Evolutionary conservation across 179 eudicot genomes (phyloP).

Genomic region (Sideroxylon spinosum): DNA sequence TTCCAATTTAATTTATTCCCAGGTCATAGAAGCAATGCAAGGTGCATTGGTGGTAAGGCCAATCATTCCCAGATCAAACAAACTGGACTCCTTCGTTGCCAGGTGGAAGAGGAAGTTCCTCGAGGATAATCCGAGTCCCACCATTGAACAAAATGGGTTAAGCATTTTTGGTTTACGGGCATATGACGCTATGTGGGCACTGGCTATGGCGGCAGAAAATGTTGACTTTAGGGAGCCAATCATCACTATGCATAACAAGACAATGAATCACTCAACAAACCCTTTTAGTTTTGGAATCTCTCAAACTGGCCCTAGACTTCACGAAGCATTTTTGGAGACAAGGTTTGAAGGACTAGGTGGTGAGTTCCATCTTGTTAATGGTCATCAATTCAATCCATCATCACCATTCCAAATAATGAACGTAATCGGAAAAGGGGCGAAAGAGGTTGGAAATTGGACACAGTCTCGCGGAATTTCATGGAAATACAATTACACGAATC

Average conservation of each 20-base stretch:
- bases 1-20: neutral
- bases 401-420: neutral
- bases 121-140: conserved; percentile 8
- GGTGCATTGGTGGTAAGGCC: conserved; percentile 52
- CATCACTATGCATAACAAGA: neutral
- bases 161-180: conserved; percentile 29
- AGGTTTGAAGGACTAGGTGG: conserved; percentile 23
- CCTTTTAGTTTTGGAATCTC: neutral
- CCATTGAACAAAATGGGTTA: conserved; percentile 15
- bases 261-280: neutral
- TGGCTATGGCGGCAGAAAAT: conserved; percentile 29
- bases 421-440: neutral
- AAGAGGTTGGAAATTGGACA: neutral
- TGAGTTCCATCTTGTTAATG: neutral
- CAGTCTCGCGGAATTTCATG: neutral
- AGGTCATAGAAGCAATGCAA: conserved; percentile 35
- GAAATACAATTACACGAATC: neutral
- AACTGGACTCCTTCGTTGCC: conserved; percentile 22
- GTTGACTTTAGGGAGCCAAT: conserved; percentile 14
- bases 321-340: neutral
- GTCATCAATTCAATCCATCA: neutral
- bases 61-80: conserved; percentile 23
- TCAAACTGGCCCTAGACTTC: neutral
- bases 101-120: conserved; percentile 31
- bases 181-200: conserved; percentile 32